Evolutionary conservation across 495 filamentous ascomycete genomes (phyloP).

Genomic region (Xylaria intraflava): DNA sequence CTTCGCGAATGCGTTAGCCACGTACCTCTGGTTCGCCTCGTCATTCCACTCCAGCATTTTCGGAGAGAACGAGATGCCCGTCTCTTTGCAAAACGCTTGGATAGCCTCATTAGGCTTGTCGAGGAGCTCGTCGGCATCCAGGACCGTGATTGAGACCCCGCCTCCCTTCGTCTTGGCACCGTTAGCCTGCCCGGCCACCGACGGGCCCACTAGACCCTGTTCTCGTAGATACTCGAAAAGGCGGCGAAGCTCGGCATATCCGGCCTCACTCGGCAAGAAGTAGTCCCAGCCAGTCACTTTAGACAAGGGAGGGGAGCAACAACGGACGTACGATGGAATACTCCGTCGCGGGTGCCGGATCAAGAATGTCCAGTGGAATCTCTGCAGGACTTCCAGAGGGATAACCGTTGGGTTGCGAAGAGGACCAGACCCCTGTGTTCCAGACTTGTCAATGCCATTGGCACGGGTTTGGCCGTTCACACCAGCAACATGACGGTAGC

Average conservation of each 20-base stretch:
- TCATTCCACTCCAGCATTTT: constrained; percentile 80
- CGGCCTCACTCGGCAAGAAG: constrained; percentile 81
- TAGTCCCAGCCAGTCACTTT: constrained; percentile 74
- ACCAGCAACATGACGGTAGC: constrained; percentile 17
- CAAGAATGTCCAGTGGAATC: constrained; percentile 93
- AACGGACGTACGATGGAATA: constrained; percentile 90
- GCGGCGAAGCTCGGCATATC: constrained; percentile 78
- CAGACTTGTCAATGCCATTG: constrained; percentile 17
- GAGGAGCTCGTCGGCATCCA: constrained; percentile 92
- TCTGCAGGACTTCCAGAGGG: constrained; percentile 56
- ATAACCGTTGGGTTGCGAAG: constrained; percentile 76
- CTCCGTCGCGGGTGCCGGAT: constrained; percentile 86
- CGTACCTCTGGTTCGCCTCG: constrained; percentile 57
- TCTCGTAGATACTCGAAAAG: constrained; percentile 74
- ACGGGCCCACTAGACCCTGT: constrained; percentile 57
- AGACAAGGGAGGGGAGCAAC: constrained; percentile 84
- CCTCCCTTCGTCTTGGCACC: constrained; percentile 13
- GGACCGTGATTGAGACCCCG: constrained; percentile 60
- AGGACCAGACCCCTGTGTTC: constrained; percentile 30
- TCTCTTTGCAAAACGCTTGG: constrained; percentile 67
- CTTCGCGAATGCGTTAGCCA: constrained; percentile 75
- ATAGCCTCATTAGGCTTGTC: constrained; percentile 70
- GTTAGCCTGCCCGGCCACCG: constrained; percentile 39
- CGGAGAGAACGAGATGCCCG: constrained; percentile 62
- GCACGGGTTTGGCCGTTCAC: constrained; percentile 10